Conservation (phyloP, 2,329 filamentous ascomycete species). For the Neobulgaria alba region DNA sequence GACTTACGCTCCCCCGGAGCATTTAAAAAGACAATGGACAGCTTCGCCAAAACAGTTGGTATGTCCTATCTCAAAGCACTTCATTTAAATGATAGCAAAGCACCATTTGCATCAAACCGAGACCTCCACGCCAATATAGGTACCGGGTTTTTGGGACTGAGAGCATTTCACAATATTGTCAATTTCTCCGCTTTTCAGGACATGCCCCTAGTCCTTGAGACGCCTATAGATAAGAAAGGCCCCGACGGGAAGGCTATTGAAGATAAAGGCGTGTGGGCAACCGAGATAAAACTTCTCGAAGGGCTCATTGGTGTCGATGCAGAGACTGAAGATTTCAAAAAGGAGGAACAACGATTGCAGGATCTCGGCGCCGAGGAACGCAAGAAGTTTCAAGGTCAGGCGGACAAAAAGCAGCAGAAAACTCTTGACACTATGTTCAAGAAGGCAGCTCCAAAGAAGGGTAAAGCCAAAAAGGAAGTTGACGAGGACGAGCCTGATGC, state of each 20-base stretch:
- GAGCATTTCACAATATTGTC: constrained; percentile 85
- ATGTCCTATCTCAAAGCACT: constrained; percentile 72
- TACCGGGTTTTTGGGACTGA: constrained; percentile 82
- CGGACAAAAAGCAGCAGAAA: constrained; percentile 57
- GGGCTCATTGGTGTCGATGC: constrained; percentile 76
- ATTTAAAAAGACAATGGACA: constrained; percentile 63
- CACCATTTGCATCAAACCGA: constrained; percentile 69
- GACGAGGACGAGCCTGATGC: constrained; percentile 17
- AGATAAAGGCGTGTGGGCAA: constrained; percentile 79
- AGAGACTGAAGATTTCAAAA: constrained; percentile 62
- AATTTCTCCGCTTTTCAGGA: constrained; percentile 70
- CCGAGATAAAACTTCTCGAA: constrained; percentile 92
- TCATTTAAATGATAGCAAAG: constrained; percentile 94
- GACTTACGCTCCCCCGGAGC: constrained; percentile 70
- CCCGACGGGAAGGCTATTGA: constrained; percentile 59
- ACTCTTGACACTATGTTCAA: constrained; percentile 32
- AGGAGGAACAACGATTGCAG: constrained; percentile 56
- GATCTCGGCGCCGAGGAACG: constrained; percentile 63
- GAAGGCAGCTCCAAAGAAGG: constrained; percentile 30
- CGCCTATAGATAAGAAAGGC: constrained; percentile 72
- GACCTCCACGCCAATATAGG: constrained; percentile 96
- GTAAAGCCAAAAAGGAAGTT: constrained; percentile 27
- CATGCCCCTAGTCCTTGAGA: constrained; percentile 89
- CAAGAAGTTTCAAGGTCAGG: constrained; percentile 67
- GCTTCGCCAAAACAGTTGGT: constrained; percentile 74